Evolutionary conservation across 371 early-diverging fungal species (phyloP), one percentile per base, ranked within the genome.

Genomic region (Actinomortierella ambigua): DNA sequence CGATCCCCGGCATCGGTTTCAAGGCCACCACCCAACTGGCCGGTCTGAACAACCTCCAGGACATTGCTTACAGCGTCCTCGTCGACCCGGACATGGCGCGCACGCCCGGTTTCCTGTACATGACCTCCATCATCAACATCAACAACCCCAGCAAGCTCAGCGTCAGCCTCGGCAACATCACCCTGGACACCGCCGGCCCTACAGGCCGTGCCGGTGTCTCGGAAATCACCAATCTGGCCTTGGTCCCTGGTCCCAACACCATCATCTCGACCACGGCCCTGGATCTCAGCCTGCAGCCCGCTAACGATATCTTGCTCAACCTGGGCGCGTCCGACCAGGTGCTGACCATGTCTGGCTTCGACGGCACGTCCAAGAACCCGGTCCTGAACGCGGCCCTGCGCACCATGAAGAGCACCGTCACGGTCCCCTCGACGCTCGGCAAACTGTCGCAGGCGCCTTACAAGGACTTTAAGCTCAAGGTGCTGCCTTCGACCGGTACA

Each of bases 1-100:
- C 63, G 9, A 55, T 75, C 53, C 44, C 59, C 29, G 68, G 64
- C 7, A 75, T 75, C 39, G 68, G 68, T n/a, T 68, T 75, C 59
- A 50, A 68, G 49, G 44, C 61, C 41, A 43, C 41, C n/a, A 56
- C 57, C 11, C 48, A 51, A 23, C 51, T 73, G 39, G 44, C 44
- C 24, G 73, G 73, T 6, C 47, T 73, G 24, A 46, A 73, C 52
- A 64, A 64, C 58, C 44, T 75, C 24, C 28, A 50, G n/a, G 40
- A 15, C 18, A 57, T 57, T n/a, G 58, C 53, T 39, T 68, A 57
- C 26, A 29, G 50, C 24, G 57, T 48, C 52, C 40, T 59, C 34
- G 34, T 73, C 49, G 63, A 66, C n/a, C 46, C 57, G 14, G 28
- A 51, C 48, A 34, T 58, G 9, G 50, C 39, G 9, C 40, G 40